Percentiles rank a stretch among this genome's conserved stretches.
Evolutionary conservation across 1,139 yeast genomes (phyloP).

Genomic region (Scheffersomyces illinoinensis): DNA sequence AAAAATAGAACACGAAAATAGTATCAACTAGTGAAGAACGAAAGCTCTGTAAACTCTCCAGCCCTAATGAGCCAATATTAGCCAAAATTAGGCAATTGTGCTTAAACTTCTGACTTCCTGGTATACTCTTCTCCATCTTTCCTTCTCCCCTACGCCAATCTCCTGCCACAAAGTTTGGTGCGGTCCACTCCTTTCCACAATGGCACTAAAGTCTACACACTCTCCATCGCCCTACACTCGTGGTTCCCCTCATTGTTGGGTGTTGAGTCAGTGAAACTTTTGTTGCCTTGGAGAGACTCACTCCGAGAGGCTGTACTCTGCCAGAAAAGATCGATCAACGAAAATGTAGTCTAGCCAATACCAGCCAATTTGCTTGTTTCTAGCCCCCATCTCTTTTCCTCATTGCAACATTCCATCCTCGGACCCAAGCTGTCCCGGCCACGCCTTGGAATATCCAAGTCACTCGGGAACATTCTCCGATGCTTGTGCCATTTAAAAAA

Average conservation of each 20-base stretch:
- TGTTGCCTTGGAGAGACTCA: neutral
- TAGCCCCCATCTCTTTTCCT: neutral
- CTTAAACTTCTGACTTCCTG: too few species aligned
- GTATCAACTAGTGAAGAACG: neutral
- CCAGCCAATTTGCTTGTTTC: neutral
- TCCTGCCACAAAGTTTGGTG: neutral
- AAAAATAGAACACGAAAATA: neutral
- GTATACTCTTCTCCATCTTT: neutral
- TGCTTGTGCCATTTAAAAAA: neutral
- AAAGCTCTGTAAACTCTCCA: neutral
- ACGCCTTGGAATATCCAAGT: neutral
- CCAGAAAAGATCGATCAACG: neutral
- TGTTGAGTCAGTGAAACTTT: neutral
- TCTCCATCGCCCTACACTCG: neutral
- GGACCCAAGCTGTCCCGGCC: neutral
- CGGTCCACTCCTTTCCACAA: neutral
- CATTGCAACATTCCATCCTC: neutral
- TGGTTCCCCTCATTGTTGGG: neutral
- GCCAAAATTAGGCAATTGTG: neutral
- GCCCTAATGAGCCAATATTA: neutral
- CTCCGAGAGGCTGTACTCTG: neutral
- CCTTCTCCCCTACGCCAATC: neutral
- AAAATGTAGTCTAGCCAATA: neutral
- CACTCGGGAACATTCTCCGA: neutral
- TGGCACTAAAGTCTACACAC: neutral